A percentile compares a stretch with the other conserved stretches of the same genome.
Conservation (phyloP, 805 yeast species). For the Schwanniomyces yamadae region DNA sequence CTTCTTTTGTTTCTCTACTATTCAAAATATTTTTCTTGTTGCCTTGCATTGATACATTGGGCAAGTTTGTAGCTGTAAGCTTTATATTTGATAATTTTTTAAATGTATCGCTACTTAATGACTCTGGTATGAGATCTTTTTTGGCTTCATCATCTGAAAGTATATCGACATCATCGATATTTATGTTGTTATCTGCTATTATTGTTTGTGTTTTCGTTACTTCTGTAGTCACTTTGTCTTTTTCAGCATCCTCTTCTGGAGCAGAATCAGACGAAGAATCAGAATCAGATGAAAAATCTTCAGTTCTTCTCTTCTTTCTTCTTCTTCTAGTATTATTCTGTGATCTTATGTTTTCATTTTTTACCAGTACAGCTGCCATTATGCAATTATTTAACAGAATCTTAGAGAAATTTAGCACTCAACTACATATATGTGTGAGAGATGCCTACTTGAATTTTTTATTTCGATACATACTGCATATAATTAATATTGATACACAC, state of each 20-base stretch:
- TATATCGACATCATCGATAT: conserved; percentile 32
- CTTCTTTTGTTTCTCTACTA: conserved; percentile 17
- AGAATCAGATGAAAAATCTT: conserved; percentile 60
- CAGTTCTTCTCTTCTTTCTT: conserved; percentile 81
- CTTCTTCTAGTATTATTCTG: conserved; percentile 37
- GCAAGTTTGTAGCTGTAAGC: conserved; percentile 24
- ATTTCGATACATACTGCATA: neutral
- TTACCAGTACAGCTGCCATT: conserved; percentile 6
- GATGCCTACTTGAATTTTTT: too few species aligned
- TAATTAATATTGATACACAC: neutral
- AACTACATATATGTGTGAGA: too few species aligned
- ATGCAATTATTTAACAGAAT: too few species aligned
- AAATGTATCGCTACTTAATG: conserved; percentile 17
- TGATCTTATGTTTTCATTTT: conserved; percentile 6
- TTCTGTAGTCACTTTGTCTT: conserved; percentile 10
- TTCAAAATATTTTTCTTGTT: conserved; percentile 10
- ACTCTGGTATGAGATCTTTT: conserved; percentile 15
- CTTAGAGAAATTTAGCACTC: too few species aligned
- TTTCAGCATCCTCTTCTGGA: conserved; percentile 21
- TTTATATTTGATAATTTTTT: conserved; percentile 21
- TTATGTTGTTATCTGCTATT: conserved; percentile 7
- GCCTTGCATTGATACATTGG: conserved; percentile 12
- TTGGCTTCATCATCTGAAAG: conserved; percentile 24
- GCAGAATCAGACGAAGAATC: conserved; percentile 41
- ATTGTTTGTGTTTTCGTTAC: conserved; percentile 14